phyloP scores from a whole-genome alignment of 495 filamentous ascomycete genomes.

The Cenococcum geophilum region DNA sequence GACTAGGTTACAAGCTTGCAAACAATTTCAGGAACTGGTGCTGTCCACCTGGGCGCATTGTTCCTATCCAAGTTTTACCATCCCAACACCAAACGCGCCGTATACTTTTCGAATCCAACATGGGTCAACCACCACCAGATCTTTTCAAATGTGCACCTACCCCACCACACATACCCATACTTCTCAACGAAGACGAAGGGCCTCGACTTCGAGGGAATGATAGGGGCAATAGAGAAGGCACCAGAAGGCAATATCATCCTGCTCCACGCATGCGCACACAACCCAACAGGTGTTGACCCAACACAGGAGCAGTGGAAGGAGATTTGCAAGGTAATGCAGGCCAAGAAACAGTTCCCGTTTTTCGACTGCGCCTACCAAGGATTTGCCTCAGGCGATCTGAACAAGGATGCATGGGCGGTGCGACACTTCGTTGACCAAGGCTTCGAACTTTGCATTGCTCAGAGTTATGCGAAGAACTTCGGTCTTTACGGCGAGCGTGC shows the following conservation, averaged over 20 bases:
- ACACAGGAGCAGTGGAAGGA: constrained; percentile 91
- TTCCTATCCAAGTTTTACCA: constrained; percentile 78
- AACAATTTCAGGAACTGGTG: constrained; percentile 88
- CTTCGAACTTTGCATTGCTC: constrained; percentile 91
- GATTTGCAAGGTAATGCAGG: constrained; percentile 66
- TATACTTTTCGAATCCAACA: constrained; percentile 90
- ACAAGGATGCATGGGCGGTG: constrained; percentile 80
- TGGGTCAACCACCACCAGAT: constrained; percentile 99
- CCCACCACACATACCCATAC: constrained; percentile 83
- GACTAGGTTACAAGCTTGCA: constrained; percentile 35
- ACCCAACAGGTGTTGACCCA: constrained; percentile 95
- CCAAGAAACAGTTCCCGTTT: constrained; percentile 88
- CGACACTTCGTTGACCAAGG: constrained; percentile 90
- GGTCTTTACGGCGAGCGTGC: constrained; percentile 95
- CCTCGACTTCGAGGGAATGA: constrained; percentile 87
- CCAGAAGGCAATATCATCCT: constrained; percentile 77
- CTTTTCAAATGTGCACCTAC: constrained; percentile 82
- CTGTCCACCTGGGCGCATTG: constrained; percentile 78
- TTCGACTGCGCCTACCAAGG: constrained; percentile 98
- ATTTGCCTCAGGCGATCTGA: constrained; percentile 88
- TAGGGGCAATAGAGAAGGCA: constrained; percentile 57
- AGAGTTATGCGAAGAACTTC: constrained; percentile 99
- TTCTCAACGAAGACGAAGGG: constrained; percentile 80
- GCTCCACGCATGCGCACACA: constrained; percentile 95
- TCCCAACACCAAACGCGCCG: constrained; percentile 51